These are phyloP conservation scores for Sordariomycetes sp. DNA, from an alignment of 2,329 filamentous ascomycete species.

Conservation along the genomic window DNA sequence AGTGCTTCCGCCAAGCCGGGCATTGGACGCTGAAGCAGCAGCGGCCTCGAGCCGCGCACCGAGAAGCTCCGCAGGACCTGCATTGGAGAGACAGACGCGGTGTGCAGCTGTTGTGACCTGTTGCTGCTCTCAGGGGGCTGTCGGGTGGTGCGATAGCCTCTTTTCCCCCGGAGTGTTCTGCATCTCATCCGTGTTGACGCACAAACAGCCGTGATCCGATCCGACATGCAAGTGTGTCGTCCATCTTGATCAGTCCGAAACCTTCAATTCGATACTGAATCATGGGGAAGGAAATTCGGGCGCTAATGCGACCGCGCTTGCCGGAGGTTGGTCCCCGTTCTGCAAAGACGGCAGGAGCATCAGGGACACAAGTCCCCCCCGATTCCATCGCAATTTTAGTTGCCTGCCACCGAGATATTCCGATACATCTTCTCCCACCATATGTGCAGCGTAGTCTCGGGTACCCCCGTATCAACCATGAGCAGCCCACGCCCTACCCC, in stretches of 20 bases:
- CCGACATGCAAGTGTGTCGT: not conserved
- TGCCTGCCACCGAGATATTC: not conserved
- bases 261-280: not conserved
- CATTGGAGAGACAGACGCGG: no score
- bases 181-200: no score
- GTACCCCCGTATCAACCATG: not conserved
- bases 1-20: no score
- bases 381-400: not conserved
- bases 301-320: not conserved
- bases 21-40: no score
- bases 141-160: no score
- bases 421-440: not conserved
- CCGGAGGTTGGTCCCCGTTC: not conserved
- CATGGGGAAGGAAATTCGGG: not conserved
- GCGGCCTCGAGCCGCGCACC: no score
- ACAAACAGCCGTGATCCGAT: no score
- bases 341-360: not conserved
- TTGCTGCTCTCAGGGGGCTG: no score
- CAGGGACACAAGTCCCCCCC: not conserved
- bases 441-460: not conserved
- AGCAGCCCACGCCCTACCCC: no score
- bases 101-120: no score
- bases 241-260: not conserved
- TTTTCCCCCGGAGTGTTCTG: no score
- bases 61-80: no score